Conservation (phyloP, 2,329 filamentous ascomycete genomes). For the Volutella citrinella region DNA sequence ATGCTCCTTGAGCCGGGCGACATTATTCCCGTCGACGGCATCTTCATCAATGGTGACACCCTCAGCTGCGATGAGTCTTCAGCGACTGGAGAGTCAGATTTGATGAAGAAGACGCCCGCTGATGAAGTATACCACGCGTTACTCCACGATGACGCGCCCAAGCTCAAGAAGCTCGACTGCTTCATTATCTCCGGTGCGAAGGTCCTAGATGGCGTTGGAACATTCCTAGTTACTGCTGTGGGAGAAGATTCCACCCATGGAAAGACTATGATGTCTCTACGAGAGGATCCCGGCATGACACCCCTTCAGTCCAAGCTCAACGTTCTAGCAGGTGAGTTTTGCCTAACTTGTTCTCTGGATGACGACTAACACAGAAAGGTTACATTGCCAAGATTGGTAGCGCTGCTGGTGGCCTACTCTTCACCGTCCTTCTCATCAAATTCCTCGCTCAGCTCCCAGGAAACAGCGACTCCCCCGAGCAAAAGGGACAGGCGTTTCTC, state of each 20-base stretch:
- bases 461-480: constrained; percentile 43
- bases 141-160: constrained; percentile 40
- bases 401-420: constrained; percentile 67
- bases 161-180: constrained; percentile 53
- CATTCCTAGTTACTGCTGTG: constrained; percentile 51
- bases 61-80: constrained; percentile 69
- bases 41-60: constrained; percentile 56
- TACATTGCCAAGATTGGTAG: constrained; percentile 45
- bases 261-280: constrained; percentile 54
- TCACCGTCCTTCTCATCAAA: constrained; percentile 75
- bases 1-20: constrained; percentile 68
- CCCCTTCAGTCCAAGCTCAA: constrained; percentile 53
- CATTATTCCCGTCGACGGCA: constrained; percentile 66
- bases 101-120: constrained; percentile 63
- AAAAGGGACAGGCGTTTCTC: constrained; percentile 57
- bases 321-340: constrained; percentile 16
- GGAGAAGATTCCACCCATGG: constrained; percentile 52
- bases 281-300: constrained; percentile 47
- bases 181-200: constrained; percentile 59
- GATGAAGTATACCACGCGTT: constrained; percentile 57
- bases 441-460: constrained; percentile 62
- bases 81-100: constrained; percentile 69
- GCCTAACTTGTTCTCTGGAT: not conserved
- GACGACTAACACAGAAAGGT: too few relatives aligned
- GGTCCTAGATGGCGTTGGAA: constrained; percentile 53